Evolutionary conservation across 345 rosid genomes (phyloP).

Genomic region (Eucalyptus pauciflora): DNA sequence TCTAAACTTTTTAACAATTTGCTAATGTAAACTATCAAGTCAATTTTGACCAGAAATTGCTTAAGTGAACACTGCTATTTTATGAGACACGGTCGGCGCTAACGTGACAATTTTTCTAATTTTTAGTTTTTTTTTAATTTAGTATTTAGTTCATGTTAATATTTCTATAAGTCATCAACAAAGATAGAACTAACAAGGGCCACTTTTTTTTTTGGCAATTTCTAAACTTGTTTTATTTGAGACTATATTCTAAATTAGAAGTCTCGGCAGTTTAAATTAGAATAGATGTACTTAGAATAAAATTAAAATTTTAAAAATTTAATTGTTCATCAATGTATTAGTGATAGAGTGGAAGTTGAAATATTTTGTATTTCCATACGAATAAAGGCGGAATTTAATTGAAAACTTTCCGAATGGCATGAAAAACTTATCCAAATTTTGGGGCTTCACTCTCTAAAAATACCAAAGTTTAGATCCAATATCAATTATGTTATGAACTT

Average conservation of each 20-base stretch:
- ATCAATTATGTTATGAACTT: too few relatives aligned
- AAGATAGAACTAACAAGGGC: too few relatives aligned
- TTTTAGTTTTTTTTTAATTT: too few relatives aligned
- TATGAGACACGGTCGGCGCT: fast-evolving
- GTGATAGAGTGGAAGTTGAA: neutral
- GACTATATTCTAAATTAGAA: too few relatives aligned
- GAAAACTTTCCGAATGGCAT: neutral
- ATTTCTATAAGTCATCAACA: too few relatives aligned
- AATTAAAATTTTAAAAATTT: too few relatives aligned
- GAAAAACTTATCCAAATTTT: neutral
- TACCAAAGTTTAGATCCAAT: neutral
- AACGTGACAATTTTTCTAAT: too few relatives aligned
- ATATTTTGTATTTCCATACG: neutral
- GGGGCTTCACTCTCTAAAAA: neutral
- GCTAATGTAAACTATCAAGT: fast-evolving
- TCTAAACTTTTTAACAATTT: fast-evolving
- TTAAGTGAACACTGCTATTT: fast-evolving
- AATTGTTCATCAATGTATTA: neutral
- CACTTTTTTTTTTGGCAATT: too few relatives aligned
- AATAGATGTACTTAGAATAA: neutral
- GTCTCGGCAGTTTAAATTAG: too few relatives aligned
- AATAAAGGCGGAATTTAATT: neutral
- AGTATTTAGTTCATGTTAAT: too few relatives aligned
- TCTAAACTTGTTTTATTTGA: too few relatives aligned
- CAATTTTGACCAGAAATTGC: too few relatives aligned